phyloP scores from a whole-genome alignment of 768 basidiomycete species.

The Gloeopeniophorella convolvens region DNA sequence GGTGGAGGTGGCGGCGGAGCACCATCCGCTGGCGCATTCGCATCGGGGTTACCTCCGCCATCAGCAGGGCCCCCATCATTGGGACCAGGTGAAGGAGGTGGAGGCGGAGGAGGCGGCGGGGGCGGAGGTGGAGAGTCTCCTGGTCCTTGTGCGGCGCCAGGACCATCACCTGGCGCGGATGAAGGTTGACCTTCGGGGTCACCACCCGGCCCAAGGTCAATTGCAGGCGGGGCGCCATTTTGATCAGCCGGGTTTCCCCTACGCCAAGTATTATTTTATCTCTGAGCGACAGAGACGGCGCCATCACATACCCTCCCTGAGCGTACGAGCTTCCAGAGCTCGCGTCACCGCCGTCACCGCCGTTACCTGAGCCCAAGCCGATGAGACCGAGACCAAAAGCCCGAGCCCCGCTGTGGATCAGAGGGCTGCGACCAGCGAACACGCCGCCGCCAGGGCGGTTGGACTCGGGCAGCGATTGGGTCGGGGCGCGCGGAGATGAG shows the following conservation, averaged over 20 bases:
- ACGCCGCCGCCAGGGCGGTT: slow-evolving; percentile 18
- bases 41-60: background rate
- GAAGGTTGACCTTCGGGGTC: background rate
- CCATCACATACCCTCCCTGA: slow-evolving; percentile 8
- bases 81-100: background rate
- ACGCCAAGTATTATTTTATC: background rate
- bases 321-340: slow-evolving; percentile 16
- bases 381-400: slow-evolving; percentile 17
- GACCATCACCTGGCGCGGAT: background rate
- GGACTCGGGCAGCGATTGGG: slow-evolving; percentile 8
- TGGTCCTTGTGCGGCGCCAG: background rate
- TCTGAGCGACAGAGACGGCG: background rate
- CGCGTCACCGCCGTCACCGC: slow-evolving; percentile 21
- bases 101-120: background rate
- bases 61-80: background rate
- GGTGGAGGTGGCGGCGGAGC: background rate
- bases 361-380: slow-evolving; percentile 10
- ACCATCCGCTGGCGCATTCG: background rate
- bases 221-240: background rate
- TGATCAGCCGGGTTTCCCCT: background rate
- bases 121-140: background rate
- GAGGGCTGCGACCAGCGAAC: slow-evolving; percentile 2
- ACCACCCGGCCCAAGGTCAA: slow-evolving; percentile 5
- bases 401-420: slow-evolving; percentile 8
- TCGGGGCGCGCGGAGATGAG: slow-evolving; percentile 9